Base-by-base conservation (phyloP, 2,329 filamentous ascomycete species). In the Fusarium udum region DNA sequence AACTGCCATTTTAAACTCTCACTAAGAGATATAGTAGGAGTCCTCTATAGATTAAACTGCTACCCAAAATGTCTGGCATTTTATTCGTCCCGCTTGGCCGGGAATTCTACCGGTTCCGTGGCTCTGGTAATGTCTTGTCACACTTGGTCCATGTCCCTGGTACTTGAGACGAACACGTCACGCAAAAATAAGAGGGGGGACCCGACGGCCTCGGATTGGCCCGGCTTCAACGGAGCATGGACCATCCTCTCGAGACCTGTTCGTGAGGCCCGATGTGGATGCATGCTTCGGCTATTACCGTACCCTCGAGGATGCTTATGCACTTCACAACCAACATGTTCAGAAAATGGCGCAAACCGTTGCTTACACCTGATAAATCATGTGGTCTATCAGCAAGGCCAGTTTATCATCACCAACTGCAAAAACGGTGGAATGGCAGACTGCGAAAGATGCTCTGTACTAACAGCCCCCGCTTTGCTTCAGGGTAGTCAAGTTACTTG, bases 31-130 rank as follows among this genome's bases (percentile, higher is more conserved):
- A 24, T 24, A 32, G 37, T 55, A 14, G 39, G 26, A 56, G 52
- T 32, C 11, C 34, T 5, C 34, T 53, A 40, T 39, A n/a, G 20
- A 39, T 55, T 31, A 40, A 55, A n/a, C 11, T n/a, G 24, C 26
- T 7, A 39, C 26, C 34, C 7, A 20, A 20, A 42, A 56, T 24
- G 36, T 11, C 37, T 14, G 20, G 22, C 26, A 26, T 45, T 5
- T 57, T 22, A 57, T 57, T 57, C 53, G 53, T 57, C 39, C 53
- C 53, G 39, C 31, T 26, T 26, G 13, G 39, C 37, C 53, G 53
- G 53, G 53, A 34, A 22, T 57, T 20, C 28, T 57, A 46, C 53
- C 53, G 53, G 28, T 36, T 57, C 53, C 53, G n/a, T 57, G 53
- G 53, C 26, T 34, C 36, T 56, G 37, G 52, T 43, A 56, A 56